These are phyloP conservation scores for Ogataea pilisensis DNA, from an alignment of 805 yeast species.

Conservation along the genomic window DNA sequence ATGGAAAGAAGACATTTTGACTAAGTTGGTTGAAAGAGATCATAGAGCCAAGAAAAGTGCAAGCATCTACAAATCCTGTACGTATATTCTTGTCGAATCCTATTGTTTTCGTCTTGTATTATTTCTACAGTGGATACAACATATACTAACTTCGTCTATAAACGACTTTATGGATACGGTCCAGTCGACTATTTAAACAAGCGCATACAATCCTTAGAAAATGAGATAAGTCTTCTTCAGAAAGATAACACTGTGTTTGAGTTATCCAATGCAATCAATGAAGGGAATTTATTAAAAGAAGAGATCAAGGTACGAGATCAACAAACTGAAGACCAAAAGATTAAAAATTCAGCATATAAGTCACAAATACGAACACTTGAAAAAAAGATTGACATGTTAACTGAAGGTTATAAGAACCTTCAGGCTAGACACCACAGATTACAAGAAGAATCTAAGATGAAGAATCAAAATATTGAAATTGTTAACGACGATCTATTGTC, in stretches of 20 bases:
- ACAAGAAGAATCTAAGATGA: constrained; percentile 33
- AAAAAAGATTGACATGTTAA: constrained; percentile 14
- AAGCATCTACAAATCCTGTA: constrained; percentile 21
- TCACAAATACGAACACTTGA: constrained; percentile 10
- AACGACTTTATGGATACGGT: not conserved
- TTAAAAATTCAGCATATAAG: not conserved
- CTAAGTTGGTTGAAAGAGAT: constrained; percentile 18
- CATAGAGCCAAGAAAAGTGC: constrained; percentile 5
- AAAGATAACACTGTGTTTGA: constrained; percentile 15
- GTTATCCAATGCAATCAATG: constrained; percentile 9
- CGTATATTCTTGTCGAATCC: constrained; percentile 9
- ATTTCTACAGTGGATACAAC: no score
- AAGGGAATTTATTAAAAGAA: constrained; percentile 6
- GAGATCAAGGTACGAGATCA: constrained; percentile 4
- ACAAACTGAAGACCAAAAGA: not conserved
- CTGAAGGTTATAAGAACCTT: constrained; percentile 23
- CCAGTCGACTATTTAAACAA: constrained; percentile 15
- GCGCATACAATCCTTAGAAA: constrained; percentile 10
- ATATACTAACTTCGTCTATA: constrained; percentile 4
- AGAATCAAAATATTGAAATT: constrained; percentile 43
- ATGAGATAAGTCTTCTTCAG: constrained; percentile 11
- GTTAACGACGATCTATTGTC: constrained; percentile 49
- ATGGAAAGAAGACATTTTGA: constrained; percentile 21
- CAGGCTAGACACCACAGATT: constrained; percentile 17
- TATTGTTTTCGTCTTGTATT: not conserved